Evolutionary conservation across 2,329 filamentous ascomycete genomes (phyloP).

Genomic region (Cladosporium halotolerans): DNA sequence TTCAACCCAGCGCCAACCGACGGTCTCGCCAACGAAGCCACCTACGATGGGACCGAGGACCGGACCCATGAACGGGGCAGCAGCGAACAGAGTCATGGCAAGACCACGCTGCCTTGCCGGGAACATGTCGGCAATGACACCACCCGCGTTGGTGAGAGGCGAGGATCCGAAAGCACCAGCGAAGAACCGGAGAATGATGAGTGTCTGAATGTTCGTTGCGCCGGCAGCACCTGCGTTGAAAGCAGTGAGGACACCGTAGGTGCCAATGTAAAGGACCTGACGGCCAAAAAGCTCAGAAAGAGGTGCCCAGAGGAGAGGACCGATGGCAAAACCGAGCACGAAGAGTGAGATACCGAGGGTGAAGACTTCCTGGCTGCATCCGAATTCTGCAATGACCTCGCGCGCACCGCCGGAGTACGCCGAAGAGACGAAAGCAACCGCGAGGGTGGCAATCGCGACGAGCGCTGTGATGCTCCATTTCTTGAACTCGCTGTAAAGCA

Average conservation of each 20-base stretch:
- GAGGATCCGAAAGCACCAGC: conserved; percentile 40
- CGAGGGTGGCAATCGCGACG: conserved; percentile 61
- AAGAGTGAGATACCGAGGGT: conserved; percentile 60
- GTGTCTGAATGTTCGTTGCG: conserved; percentile 37
- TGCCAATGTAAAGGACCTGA: conserved; percentile 32
- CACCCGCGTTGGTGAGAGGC: conserved; percentile 41
- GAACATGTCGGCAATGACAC: conserved; percentile 44
- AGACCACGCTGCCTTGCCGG: conserved; percentile 36
- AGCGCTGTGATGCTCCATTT: conserved; percentile 63
- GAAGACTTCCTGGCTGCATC: conserved; percentile 46
- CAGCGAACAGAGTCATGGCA: conserved; percentile 59
- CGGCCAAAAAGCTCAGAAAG: conserved; percentile 56
- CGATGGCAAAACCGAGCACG: conserved; percentile 56
- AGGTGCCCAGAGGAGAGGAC: conserved; percentile 49
- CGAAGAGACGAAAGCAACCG: conserved; percentile 62
- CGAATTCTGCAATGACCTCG: conserved; percentile 52
- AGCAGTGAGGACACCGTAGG: conserved; percentile 32
- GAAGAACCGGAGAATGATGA: conserved; percentile 42
- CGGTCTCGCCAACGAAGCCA: conserved; percentile 57
- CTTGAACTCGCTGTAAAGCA: conserved; percentile 49
- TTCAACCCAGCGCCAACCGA: conserved; percentile 64
- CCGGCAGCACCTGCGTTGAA: conserved; percentile 40
- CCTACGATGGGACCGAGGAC: conserved; percentile 57
- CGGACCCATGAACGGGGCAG: conserved; percentile 62
- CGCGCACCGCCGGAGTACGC: conserved; percentile 56